These are phyloP conservation scores for Gardenia jasminoides DNA, from an alignment of 257 asterid species.

Conservation along the genomic window DNA sequence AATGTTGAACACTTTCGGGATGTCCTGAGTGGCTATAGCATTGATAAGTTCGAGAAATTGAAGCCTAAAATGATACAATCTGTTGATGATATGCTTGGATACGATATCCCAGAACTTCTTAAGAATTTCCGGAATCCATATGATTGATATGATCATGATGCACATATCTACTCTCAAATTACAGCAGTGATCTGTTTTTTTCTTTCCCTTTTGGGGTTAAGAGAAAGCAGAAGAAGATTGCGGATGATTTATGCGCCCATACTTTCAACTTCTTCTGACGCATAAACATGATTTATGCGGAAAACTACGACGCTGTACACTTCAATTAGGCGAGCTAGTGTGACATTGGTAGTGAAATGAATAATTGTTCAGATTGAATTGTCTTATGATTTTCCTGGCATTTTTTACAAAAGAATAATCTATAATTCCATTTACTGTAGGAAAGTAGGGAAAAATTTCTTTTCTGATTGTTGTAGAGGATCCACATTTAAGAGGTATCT, in stretches of 20 bases:
- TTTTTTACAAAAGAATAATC: background rate
- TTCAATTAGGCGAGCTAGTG: background rate
- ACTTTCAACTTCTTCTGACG: background rate
- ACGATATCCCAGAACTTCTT: conserved; percentile 82
- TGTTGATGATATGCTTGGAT: conserved; percentile 93
- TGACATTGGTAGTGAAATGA: background rate
- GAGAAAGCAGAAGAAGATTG: background rate
- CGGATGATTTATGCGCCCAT: background rate
- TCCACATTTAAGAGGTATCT: no score
- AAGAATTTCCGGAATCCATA: conserved; percentile 89
- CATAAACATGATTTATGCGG: background rate
- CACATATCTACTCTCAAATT: background rate
- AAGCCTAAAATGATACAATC: conserved; percentile 80
- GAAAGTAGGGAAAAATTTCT: no score
- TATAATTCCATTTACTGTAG: background rate
- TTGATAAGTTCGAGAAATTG: conserved; percentile 85
- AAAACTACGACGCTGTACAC: background rate
- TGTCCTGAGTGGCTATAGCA: conserved; percentile 59
- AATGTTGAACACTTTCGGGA: conserved; percentile 72
- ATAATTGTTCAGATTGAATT: background rate
- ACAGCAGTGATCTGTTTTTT: no score
- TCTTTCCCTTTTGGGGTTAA: background rate
- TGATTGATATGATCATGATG: conserved; percentile 38
- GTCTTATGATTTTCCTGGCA: background rate
- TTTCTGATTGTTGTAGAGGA: no score